Evolutionary conservation across 805 yeast genomes (phyloP).

Genomic region (Clavispora vitiphila): DNA sequence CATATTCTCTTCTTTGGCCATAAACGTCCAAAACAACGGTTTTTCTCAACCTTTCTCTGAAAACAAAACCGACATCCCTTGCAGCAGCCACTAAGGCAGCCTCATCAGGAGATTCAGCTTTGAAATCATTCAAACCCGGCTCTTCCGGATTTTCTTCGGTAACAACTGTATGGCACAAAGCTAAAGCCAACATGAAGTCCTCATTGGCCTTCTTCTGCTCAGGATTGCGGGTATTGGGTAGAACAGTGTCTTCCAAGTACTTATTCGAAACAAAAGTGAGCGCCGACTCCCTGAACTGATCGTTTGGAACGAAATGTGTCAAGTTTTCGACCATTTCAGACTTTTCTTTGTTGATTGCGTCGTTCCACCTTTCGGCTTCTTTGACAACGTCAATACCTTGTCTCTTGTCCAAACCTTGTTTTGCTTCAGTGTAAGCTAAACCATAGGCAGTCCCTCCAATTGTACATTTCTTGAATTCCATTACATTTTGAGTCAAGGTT

Average conservation of each 20-base stretch:
- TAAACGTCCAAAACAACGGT: conserved; percentile 40
- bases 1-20: conserved; percentile 43
- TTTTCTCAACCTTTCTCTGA: conserved; percentile 49
- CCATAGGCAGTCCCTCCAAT: conserved; percentile 72
- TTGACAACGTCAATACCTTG: conserved; percentile 70
- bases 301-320: conserved; percentile 28
- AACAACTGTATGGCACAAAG: conserved; percentile 72
- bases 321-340: conserved; percentile 45
- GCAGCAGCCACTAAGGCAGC: conserved; percentile 76
- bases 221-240: conserved; percentile 21
- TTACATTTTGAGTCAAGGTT: conserved; percentile 75
- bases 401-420: conserved; percentile 72
- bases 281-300: conserved; percentile 40
- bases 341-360: conserved; percentile 48
- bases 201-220: conserved; percentile 46
- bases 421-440: conserved; percentile 77
- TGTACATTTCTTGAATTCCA: conserved; percentile 82
- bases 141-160: conserved; percentile 47
- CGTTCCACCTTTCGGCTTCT: conserved; percentile 53
- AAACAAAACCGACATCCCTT: conserved; percentile 64
- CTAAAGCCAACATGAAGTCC: conserved; percentile 58
- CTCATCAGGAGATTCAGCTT: conserved; percentile 84
- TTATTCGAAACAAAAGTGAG: conserved; percentile 62
- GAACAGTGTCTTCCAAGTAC: conserved; percentile 48
- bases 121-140: conserved; percentile 43